Percentiles rank a stretch among this genome's conserved stretches.
These are phyloP conservation scores for rapeseed (Brassica napus) DNA, from an alignment of 345 rosid genomes.

Conservation along the genomic window Da-Ae NC_063452.1:41981001-41981500, in stretches of 20 bases:
- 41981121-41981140: constrained; percentile 15
- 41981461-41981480: neutral
- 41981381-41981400: constrained; percentile 8
- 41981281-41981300: neutral
- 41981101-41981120: constrained; percentile 22
- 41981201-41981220: neutral
- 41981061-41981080: constrained; percentile 2
- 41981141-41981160: constrained; percentile 10
- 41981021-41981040: neutral
- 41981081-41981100: constrained; percentile 22
- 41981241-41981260: constrained; percentile 8
- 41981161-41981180: neutral
- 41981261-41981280: constrained; percentile 11
- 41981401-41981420: neutral
- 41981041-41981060: constrained; percentile 16
- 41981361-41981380: neutral
- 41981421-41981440: constrained; percentile 24
- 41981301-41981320: constrained; percentile 15
- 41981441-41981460: constrained; percentile 15
- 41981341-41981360: constrained; percentile 36
- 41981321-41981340: constrained; percentile 27
- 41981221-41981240: constrained; percentile 20
- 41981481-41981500: neutral
- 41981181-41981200: neutral
- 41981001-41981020: constrained; percentile 20